Evolutionary conservation across 306 rosid species (phyloP), one percentile per base, ranked within the genome.

Genomic region (Citrullus colocynthis): DNA sequence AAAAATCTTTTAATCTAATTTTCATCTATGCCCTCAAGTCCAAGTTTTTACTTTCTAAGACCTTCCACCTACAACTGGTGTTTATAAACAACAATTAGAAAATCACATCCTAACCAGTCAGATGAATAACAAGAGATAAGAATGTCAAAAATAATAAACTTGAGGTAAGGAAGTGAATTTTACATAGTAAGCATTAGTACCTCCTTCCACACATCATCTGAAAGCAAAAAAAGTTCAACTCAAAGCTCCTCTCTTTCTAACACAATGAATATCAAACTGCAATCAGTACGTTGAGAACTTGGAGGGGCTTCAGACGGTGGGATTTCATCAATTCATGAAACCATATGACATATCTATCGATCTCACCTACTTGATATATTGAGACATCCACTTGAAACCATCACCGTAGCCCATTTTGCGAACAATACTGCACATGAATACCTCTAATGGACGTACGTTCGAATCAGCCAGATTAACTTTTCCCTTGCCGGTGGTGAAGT

Each of bases 381-480:
- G 87, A 41, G 84, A 84, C 36, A 81, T 44, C 87, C 87, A 84
- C 79, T 84, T 84, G 82, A 84, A 84, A 42, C 87, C 87, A 14
- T 84, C 87, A 2, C 87, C 87, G 2, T 81, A 84, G 13, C 87
- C 87, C 87, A 84, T 84, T 81, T 84, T 84, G 20, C 87, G 82
- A 17, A 84, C 87, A 42, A 84, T 84, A 18, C 87, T 84, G 82
- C 87, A 84, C 87, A 84, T 84, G 81, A 81, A 84, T 60, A 84
- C 87, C 78, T 84, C 87, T 21, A 84, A 66, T 28, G 87, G 84
- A 16, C 87, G 87, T 49, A 81, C 87, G 59, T 66, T 81, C 6
- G 82, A 57, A 73, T 81, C 87, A 21, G 63, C 20, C 18, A 81
- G 84, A 82, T 74, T 81, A 37, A 84, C 82, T 66, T 78, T 81